These are phyloP conservation scores for Saccharomyces mikatae DNA, from an alignment of 805 yeast genomes.

Conservation along the genomic window DNA sequence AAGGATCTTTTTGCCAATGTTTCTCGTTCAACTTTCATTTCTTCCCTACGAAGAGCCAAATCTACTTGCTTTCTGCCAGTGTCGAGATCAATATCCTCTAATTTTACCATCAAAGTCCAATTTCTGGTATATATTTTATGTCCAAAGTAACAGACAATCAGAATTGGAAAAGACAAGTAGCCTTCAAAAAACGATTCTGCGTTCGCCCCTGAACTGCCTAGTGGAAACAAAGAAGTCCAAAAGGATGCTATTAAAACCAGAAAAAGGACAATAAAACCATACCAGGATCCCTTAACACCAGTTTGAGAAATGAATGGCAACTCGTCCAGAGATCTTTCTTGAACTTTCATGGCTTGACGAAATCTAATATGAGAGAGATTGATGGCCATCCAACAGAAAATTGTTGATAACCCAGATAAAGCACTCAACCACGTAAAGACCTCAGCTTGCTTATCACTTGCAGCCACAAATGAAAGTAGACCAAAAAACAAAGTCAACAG, in stretches of 20 bases:
- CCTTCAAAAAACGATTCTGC: slow-evolving; percentile 55
- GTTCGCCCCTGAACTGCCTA: slow-evolving; percentile 42
- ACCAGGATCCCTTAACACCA: slow-evolving; percentile 55
- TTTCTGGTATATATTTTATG: slow-evolving; percentile 46
- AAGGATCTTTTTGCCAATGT: slow-evolving; percentile 35
- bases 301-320: slow-evolving; percentile 53
- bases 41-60: slow-evolving; percentile 41
- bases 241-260: slow-evolving; percentile 62
- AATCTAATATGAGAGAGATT: slow-evolving; percentile 44
- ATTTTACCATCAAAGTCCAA: slow-evolving; percentile 31
- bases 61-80: slow-evolving; percentile 51
- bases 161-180: slow-evolving; percentile 60
- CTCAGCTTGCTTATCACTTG: slow-evolving; percentile 37
- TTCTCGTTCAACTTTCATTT: slow-evolving; percentile 40
- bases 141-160: slow-evolving; percentile 49
- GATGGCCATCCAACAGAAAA: slow-evolving; percentile 49
- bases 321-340: slow-evolving; percentile 54
- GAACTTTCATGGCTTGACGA: slow-evolving; percentile 46
- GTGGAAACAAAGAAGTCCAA: slow-evolving; percentile 70
- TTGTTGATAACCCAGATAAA: slow-evolving; percentile 42
- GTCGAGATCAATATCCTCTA: slow-evolving; percentile 48
- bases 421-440: slow-evolving; percentile 53
- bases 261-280: slow-evolving; percentile 46
- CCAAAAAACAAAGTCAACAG: slow-evolving; percentile 46
- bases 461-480: slow-evolving; percentile 48